These are phyloP conservation scores for Calonectria hongkongensis DNA, from an alignment of 2,329 filamentous ascomycete genomes.

Conservation along the genomic window DNA sequence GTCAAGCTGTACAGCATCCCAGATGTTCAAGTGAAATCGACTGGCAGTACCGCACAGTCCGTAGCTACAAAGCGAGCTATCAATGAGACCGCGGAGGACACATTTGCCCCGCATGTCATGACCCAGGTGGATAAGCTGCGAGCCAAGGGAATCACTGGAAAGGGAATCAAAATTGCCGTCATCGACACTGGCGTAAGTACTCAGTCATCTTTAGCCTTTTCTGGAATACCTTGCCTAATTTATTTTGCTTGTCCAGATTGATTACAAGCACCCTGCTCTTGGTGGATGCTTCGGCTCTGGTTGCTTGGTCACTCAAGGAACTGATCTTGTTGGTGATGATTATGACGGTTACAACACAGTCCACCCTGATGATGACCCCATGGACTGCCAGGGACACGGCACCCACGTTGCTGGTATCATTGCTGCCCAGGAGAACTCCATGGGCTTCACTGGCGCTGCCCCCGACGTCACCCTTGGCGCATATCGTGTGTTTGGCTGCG, in stretches of 20 bases:
- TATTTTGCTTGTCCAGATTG: constrained; percentile 62
- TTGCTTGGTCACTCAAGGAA: constrained; percentile 75
- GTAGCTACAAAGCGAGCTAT: background rate
- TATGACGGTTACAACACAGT: constrained; percentile 65
- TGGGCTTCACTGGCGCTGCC: constrained; percentile 75
- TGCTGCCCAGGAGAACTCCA: constrained; percentile 72
- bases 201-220: constrained; percentile 24
- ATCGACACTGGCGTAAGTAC: constrained; percentile 72
- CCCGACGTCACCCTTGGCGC: constrained; percentile 73
- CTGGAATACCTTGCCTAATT: background rate
- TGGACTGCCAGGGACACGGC: constrained; percentile 76
- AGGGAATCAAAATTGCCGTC: constrained; percentile 71
- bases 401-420: constrained; percentile 79
- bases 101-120: constrained; percentile 65
- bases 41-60: background rate
- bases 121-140: constrained; percentile 74
- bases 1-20: constrained; percentile 68
- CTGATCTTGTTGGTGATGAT: constrained; percentile 74
- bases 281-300: constrained; percentile 78
- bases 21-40: background rate
- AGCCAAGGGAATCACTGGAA: constrained; percentile 68
- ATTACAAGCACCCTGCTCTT: constrained; percentile 78
- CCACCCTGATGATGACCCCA: constrained; percentile 70
- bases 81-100: constrained; percentile 15
- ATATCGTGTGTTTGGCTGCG: constrained; percentile 76